phyloP scores from a whole-genome alignment of 2,329 filamentous ascomycete species.

The Penicillium sp. region DNA sequence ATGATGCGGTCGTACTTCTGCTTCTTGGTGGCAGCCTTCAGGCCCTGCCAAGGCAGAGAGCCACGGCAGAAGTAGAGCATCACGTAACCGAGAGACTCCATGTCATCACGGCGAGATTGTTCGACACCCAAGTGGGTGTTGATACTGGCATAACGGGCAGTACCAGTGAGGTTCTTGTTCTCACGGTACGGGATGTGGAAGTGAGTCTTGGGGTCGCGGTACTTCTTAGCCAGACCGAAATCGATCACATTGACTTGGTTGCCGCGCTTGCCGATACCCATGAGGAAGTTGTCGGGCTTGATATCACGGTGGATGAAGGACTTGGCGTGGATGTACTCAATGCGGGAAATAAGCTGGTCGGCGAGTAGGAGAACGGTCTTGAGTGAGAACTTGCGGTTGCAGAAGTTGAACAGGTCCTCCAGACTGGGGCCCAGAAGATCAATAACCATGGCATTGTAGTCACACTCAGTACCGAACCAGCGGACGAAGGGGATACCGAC shows the following conservation, averaged over 20 bases:
- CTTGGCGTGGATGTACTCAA: slow-evolving; percentile 99
- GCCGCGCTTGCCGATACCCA: slow-evolving; percentile 98
- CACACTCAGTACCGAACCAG: slow-evolving; percentile 99
- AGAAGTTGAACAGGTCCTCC: slow-evolving; percentile 99
- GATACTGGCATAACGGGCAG: slow-evolving; percentile 96
- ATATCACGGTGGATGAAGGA: slow-evolving; percentile 99
- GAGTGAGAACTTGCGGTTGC: slow-evolving; percentile 98
- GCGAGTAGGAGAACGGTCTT: slow-evolving; percentile 97
- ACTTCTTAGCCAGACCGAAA: slow-evolving; percentile 99
- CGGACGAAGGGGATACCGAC: slow-evolving; percentile 98
- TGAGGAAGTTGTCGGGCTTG: slow-evolving; percentile 99
- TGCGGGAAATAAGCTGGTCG: slow-evolving; percentile 97
- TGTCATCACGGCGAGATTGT: slow-evolving; percentile 98
- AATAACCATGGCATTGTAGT: slow-evolving; percentile 99
- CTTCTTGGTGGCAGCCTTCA: slow-evolving; percentile 99
- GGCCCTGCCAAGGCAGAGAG: slow-evolving; percentile 96
- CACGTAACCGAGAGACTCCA: slow-evolving; percentile 98
- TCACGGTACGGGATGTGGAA: slow-evolving; percentile 99
- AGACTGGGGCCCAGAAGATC: slow-evolving; percentile 92
- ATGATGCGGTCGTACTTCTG: slow-evolving; percentile 99
- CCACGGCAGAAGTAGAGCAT: slow-evolving; percentile 99
- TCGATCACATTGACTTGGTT: slow-evolving; percentile 99
- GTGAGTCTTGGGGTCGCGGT: slow-evolving; percentile 98
- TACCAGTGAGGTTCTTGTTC: slow-evolving; percentile 99
- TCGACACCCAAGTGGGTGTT: slow-evolving; percentile 98